Evolutionary conservation across 129 eudicot genomes (phyloP), one percentile per base, ranked within the genome.

Genomic region (Pulicaria dysenterica): DNA sequence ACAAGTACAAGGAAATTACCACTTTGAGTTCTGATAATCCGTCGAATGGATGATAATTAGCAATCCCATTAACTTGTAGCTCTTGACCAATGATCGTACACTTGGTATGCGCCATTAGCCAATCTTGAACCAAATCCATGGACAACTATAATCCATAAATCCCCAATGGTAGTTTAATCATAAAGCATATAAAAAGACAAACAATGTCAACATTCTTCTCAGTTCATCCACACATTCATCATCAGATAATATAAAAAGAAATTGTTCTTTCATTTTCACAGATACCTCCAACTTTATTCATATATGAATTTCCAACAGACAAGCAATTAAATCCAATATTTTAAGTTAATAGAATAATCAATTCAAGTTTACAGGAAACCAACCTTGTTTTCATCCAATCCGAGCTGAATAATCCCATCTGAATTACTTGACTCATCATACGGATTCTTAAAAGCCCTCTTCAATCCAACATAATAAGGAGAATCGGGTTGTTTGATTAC

Each of bases 121-220:
- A 92, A 11, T 89, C 91, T 81, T 73, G 82, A 77, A 92, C 84
- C 87, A 92, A 81, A 82, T 92, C 98, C 79, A 81, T 37, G 2
- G 83, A 85, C 79, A 89, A 67, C 98, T 92, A 77, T 39, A 89
- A 72, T 70, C 16, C 71, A 58, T 49, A 70, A 58, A 73, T 46
- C 19, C 44, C 72, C 57, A 72, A 16, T 50, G 39, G 9, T 24
- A 16, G 69, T 31, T 51, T 41, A 36, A 68, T 61, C 61, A 68
- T 48, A 37, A 73, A 77, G 13, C 36, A 68, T 6, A 34, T 40
- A 38, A 37, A 39, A 42, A 19, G 10, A 14, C 55, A 56, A 54
- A 62, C 8, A 71, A 24, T 39, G 13, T 56, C 66, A 24, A 36
- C 37, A 68, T 12, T 53, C 3, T 16, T 15, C 45, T 19, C 65